Conservation (phyloP, 2,329 filamentous ascomycete genomes). For the Penicillium sp. region DNA sequence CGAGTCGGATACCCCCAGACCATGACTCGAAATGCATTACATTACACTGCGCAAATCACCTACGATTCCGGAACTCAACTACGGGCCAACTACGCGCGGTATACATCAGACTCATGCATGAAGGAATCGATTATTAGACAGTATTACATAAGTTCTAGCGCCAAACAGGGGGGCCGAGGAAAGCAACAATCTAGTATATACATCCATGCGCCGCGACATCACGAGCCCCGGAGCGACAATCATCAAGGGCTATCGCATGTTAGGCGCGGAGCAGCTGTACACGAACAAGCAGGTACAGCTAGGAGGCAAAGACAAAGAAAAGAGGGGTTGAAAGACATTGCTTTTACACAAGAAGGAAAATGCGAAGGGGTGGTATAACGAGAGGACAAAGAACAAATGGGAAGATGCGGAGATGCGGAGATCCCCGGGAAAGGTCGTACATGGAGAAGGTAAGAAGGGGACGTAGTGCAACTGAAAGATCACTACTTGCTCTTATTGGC, state of each 20-base stretch:
- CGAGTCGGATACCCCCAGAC: constrained; percentile 8
- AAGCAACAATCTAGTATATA: constrained; percentile 27
- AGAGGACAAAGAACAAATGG: constrained; percentile 17
- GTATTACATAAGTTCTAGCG: constrained; percentile 38
- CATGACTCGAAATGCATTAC: background rate
- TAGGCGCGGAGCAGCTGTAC: constrained; percentile 20
- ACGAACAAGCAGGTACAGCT: constrained; percentile 15
- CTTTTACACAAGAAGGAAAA: constrained; percentile 29
- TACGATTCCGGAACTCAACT: background rate
- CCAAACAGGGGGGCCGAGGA: constrained; percentile 25
- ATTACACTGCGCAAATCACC: background rate
- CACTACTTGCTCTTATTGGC: constrained; percentile 20
- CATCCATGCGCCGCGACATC: constrained; percentile 14
- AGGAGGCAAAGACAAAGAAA: constrained; percentile 18
- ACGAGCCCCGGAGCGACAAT: constrained; percentile 10
- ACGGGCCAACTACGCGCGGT: background rate
- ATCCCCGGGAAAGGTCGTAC: constrained; percentile 20
- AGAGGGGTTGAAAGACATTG: constrained; percentile 18
- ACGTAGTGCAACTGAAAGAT: background rate
- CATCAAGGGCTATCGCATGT: constrained; percentile 15
- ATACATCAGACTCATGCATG: background rate
- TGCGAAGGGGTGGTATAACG: constrained; percentile 30
- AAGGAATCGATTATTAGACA: constrained; percentile 31
- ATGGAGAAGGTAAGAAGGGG: background rate
- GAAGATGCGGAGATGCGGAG: constrained; percentile 4